Evolutionary conservation across 2,329 filamentous ascomycete genomes (phyloP).

Genomic region (Podosphaera xanthii): DNA sequence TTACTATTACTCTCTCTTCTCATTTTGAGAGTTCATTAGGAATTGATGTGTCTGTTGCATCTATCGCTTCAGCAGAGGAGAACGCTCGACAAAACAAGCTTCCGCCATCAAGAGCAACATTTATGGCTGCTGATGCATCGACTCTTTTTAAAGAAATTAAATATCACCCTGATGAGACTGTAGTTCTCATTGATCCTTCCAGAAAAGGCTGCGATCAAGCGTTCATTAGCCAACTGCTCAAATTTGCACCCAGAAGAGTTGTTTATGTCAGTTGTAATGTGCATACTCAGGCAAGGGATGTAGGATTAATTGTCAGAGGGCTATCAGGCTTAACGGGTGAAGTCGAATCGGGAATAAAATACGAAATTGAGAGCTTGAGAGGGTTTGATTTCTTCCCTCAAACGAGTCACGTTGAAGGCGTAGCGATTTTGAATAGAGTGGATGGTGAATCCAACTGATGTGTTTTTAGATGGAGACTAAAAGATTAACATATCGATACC

Average conservation of each 20-base stretch:
- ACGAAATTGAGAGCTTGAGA: conserved; percentile 71
- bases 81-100: conserved; percentile 66
- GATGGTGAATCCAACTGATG: conserved; percentile 15
- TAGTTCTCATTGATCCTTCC: conserved; percentile 91
- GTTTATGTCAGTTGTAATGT: conserved; percentile 97
- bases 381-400: conserved; percentile 98
- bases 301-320: conserved; percentile 67
- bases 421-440: conserved; percentile 38
- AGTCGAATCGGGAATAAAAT: conserved; percentile 22
- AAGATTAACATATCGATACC: background rate
- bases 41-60: conserved; percentile 67
- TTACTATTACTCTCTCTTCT: conserved; percentile 77
- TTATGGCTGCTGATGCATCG: conserved; percentile 73
- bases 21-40: conserved; percentile 69
- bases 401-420: conserved; percentile 46
- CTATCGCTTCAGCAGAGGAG: conserved; percentile 52
- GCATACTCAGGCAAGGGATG: conserved; percentile 85
- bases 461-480: background rate
- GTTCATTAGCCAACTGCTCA: conserved; percentile 62
- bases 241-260: conserved; percentile 55
- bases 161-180: conserved; percentile 60
- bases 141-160: conserved; percentile 56
- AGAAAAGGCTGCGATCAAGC: conserved; percentile 77
- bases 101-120: conserved; percentile 42
- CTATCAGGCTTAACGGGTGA: conserved; percentile 19